Evolutionary conservation across 306 rosid species (phyloP).

Genomic region (Lathyrus oleraceus): DNA sequence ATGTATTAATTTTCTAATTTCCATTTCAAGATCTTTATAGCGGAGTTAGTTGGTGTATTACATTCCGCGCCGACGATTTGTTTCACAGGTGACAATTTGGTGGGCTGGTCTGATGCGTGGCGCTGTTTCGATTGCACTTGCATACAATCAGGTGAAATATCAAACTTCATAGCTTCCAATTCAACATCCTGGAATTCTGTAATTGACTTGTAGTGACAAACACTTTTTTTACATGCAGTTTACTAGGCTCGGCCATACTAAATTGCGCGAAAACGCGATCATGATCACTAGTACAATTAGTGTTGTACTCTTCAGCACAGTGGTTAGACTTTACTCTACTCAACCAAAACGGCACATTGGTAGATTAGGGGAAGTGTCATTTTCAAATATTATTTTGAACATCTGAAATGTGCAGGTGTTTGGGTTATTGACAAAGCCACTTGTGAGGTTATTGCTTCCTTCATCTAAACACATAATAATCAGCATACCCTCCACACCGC

Average conservation of each 20-base stretch:
- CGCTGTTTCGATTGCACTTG: conserved; percentile 95
- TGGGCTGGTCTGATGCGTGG: conserved; percentile 99
- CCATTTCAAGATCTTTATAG: background rate
- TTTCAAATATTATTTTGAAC: conserved; percentile 9
- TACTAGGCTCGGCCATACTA: conserved; percentile 73
- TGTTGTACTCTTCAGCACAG: conserved; percentile 95
- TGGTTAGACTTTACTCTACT: conserved; percentile 58
- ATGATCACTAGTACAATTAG: conserved; percentile 97
- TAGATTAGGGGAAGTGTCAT: conserved; percentile 17
- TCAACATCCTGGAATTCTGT: background rate
- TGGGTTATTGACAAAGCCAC: conserved; percentile 92
- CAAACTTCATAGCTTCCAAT: conserved; percentile 27
- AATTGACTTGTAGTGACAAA: background rate
- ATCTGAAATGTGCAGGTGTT: conserved; percentile 68
- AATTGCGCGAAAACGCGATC: conserved; percentile 68
- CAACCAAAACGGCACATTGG: background rate
- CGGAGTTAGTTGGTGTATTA: conserved; percentile 8
- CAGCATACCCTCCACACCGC: conserved; percentile 62
- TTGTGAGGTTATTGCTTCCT: conserved; percentile 82
- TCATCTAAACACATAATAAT: conserved; percentile 42
- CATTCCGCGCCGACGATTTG: conserved; percentile 1
- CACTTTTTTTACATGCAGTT: conserved; percentile 57
- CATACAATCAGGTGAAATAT: conserved; percentile 82
- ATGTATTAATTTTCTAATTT: conserved; percentile 34
- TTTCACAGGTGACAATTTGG: conserved; percentile 83